Base-by-base conservation (phyloP, 148 eudicot genomes). In the Rhododendron ovatum region DNA sequence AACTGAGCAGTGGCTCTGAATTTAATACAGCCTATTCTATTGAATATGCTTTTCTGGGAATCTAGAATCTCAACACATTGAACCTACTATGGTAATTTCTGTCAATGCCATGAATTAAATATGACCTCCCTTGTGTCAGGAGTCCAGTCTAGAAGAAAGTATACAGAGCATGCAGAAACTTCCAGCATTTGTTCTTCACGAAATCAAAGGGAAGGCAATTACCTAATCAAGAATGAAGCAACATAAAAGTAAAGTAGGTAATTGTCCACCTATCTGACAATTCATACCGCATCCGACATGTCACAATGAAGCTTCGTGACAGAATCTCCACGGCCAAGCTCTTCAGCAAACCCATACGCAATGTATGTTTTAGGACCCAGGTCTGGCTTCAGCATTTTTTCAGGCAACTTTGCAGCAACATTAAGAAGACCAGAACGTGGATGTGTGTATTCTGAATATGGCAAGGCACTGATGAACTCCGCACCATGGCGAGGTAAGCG, bases 311-410 rank as follows among this genome's bases (percentile, higher is more conserved):
- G 45, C 45, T 41, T 41, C 7, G 45, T 93, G 28, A 94, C 93
- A 71, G 95, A 94, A 90, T 94, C 95, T 55, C 95, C 98, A 39
- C 92, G 92, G 14, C 94, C 96, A 81, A 95, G 92, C 86, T 95
- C 98, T 87, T 92, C 91, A 35, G 86, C 81, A 81, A 91, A 88
- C 37, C 96, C 98, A 88, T 93, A 93, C 14, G 95, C 96, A 73
- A 95, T 92, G 83, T 92, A 95, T 55, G 98, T 93, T 85, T 93
- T 93, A 33, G 96, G 96, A 77, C 93, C 94, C 86, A 93, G 83
- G 85, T 93, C 92, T 7, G 93, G 96, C 90, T 92, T 93, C 83
- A 93, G 83, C 24, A 85, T 79, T 0, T 43, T 4, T 0, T 24
- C n/a, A 5, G 94, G 94, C 89, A 90, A 86, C 74, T 89, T 89